Conservation (phyloP, 495 filamentous ascomycete species). For the Glonium stellatum region DNA sequence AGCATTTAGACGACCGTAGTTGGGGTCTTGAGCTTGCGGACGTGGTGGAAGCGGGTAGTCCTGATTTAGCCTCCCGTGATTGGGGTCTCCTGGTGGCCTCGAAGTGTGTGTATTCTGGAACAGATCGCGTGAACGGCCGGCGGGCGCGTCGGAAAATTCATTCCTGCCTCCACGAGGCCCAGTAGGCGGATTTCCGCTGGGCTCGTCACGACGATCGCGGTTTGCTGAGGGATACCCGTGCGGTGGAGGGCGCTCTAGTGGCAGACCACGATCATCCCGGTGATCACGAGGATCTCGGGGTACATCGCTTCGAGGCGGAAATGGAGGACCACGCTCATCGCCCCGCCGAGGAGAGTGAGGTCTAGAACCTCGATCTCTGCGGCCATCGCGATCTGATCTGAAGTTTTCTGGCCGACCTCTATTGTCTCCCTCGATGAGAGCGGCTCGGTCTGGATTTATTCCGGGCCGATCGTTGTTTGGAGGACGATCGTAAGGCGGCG, state of each 20-base stretch:
- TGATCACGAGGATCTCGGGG: slow-evolving; percentile 41
- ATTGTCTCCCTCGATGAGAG: slow-evolving; percentile 38
- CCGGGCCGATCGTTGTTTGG: slow-evolving; percentile 25
- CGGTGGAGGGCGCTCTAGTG: slow-evolving; percentile 14
- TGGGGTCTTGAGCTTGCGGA: slow-evolving; percentile 32
- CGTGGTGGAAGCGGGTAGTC: slow-evolving; percentile 25
- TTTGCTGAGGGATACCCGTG: slow-evolving; percentile 5
- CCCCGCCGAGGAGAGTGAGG: slow-evolving; percentile 47
- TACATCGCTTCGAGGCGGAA: slow-evolving; percentile 34
- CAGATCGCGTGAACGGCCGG: slow-evolving; percentile 22
- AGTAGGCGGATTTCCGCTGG: slow-evolving; percentile 23
- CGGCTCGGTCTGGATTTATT: slow-evolving; percentile 53
- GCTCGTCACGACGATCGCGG: slow-evolving; percentile 30
- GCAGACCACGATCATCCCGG: slow-evolving; percentile 12
- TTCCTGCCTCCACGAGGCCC: slow-evolving; percentile 29
- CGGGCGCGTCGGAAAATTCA: slow-evolving; percentile 5
- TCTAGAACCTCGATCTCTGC: slow-evolving; percentile 41
- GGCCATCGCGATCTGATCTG: slow-evolving; percentile 39
- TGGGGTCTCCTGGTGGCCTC: slow-evolving; percentile 19
- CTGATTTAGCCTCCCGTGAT: slow-evolving; percentile 26
- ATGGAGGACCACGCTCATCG: slow-evolving; percentile 35
- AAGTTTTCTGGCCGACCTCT: slow-evolving; percentile 19
- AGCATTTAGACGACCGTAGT: slow-evolving; percentile 40
- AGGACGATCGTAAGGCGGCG: slow-evolving; percentile 13
- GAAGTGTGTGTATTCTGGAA: slow-evolving; percentile 20